These are phyloP conservation scores for Neurospora cerealis DNA, from an alignment of 495 filamentous ascomycete species.

Conservation along the genomic window DNA sequence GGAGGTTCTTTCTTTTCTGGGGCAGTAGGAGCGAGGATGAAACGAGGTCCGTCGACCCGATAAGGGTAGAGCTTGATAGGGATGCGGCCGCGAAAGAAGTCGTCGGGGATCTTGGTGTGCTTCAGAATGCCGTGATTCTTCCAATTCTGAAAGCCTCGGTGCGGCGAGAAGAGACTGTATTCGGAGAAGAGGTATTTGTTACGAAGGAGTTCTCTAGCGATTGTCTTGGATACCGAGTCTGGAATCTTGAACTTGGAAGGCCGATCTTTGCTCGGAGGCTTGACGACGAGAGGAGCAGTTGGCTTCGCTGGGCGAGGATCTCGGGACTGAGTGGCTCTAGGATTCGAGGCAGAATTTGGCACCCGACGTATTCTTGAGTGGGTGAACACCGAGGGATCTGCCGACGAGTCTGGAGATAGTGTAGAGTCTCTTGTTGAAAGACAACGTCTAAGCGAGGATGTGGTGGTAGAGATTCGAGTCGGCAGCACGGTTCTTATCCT, in stretches of 20 bases:
- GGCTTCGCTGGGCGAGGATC: neutral
- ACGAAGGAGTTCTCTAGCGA: neutral
- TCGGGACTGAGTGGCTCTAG: neutral
- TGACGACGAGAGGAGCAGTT: neutral
- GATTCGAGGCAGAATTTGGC: neutral
- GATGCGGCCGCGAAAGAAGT: neutral
- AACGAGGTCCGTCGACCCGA: neutral
- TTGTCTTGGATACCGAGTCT: neutral
- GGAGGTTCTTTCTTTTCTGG: neutral
- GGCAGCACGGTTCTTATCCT: neutral
- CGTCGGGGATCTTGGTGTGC: neutral
- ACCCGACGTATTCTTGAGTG: neutral
- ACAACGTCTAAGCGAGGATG: neutral
- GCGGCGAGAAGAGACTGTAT: neutral
- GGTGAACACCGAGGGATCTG: neutral
- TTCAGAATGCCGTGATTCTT: neutral
- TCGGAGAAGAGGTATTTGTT: neutral
- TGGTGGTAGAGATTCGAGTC: neutral
- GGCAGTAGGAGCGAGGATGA: neutral
- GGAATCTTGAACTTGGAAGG: neutral
- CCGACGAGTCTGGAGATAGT: neutral
- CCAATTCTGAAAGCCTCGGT: neutral
- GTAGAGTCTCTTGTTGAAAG: neutral
- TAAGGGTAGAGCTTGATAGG: slow-evolving; percentile 1
- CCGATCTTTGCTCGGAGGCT: neutral